Percentiles rank a stretch among this genome's conserved stretches.
Evolutionary conservation across 1,284 basidiomycete species (phyloP).

Genomic region (Moesziomyces parantarcticus): DNA sequence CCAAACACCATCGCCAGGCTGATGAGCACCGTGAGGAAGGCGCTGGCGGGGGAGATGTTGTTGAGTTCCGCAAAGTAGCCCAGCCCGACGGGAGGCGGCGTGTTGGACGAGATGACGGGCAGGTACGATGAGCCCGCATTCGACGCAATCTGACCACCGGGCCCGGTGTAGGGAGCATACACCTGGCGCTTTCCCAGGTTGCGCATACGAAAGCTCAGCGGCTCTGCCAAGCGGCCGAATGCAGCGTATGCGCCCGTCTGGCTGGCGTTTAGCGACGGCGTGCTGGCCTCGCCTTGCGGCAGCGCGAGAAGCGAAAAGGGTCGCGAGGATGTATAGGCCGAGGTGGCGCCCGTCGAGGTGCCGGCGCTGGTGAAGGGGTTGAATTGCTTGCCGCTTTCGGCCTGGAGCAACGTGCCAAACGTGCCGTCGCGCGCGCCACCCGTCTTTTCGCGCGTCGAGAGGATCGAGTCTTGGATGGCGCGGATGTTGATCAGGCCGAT

Average conservation of each 20-base stretch:
- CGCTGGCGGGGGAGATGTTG: constrained; percentile 58
- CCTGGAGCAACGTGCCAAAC: constrained; percentile 45
- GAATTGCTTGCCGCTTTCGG: constrained; percentile 51
- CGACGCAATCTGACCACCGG: constrained; percentile 52
- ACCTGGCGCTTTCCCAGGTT: constrained; percentile 46
- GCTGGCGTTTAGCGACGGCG: neutral
- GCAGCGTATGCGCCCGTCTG: constrained; percentile 16
- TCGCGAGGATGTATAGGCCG: constrained; percentile 17
- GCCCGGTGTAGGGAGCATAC: constrained; percentile 64
- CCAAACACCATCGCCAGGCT: constrained; percentile 57
- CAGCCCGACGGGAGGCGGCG: constrained; percentile 44
- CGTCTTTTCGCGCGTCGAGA: constrained; percentile 81
- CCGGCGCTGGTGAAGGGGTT: constrained; percentile 48
- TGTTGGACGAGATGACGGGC: constrained; percentile 44
- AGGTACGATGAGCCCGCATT: constrained; percentile 30
- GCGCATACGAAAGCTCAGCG: constrained; percentile 29
- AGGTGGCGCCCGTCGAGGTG: constrained; percentile 8
- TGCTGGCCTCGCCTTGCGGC: constrained; percentile 2
- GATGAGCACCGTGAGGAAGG: constrained; percentile 63
- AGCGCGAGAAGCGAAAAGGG: constrained; percentile 23
- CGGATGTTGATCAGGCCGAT: constrained; percentile 80
- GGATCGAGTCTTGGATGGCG: constrained; percentile 80
- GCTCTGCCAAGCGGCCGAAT: constrained; percentile 18
- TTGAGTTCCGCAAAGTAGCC: constrained; percentile 55
- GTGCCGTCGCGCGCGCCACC: constrained; percentile 75